Percentiles rank a stretch among this genome's conserved stretches.
phyloP scores from a whole-genome alignment of 768 basidiomycete species.

The Coprinopsis strossmayeri region DNA sequence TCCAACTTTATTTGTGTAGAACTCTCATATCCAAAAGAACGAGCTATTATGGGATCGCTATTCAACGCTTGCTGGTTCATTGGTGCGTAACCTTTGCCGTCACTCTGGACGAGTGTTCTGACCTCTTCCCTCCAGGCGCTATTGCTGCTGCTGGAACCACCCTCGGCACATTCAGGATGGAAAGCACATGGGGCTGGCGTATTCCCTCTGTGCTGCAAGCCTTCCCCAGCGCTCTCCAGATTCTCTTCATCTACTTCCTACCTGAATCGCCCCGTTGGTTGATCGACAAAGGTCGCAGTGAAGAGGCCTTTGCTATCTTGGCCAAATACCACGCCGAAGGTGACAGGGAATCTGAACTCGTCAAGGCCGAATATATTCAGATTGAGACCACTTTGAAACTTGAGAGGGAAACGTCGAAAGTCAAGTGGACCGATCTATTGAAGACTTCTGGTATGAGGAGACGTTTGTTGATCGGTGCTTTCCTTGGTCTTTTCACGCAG shows the following conservation, averaged over 20 bases:
- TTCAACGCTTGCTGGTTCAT: slow-evolving; percentile 63
- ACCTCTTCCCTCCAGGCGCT: slow-evolving; percentile 29
- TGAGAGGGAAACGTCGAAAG: slow-evolving; percentile 39
- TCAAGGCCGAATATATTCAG: slow-evolving; percentile 50
- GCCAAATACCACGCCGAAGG: slow-evolving; percentile 59
- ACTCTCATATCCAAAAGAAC: slow-evolving; percentile 64
- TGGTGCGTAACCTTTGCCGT: slow-evolving; percentile 23
- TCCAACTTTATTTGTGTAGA: slow-evolving; percentile 25
- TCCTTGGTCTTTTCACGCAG: slow-evolving; percentile 52
- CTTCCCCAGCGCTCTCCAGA: slow-evolving; percentile 45
- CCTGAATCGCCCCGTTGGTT: slow-evolving; percentile 67
- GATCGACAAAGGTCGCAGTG: slow-evolving; percentile 45
- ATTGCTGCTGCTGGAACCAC: slow-evolving; percentile 57
- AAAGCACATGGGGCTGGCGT: slow-evolving; percentile 60
- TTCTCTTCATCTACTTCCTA: slow-evolving; percentile 49
- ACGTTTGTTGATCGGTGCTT: slow-evolving; percentile 40
- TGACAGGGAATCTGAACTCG: slow-evolving; percentile 44
- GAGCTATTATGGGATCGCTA: slow-evolving; percentile 55
- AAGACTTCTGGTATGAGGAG: slow-evolving; percentile 45
- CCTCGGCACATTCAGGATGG: slow-evolving; percentile 57
- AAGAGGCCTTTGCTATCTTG: slow-evolving; percentile 42
- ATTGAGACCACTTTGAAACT: slow-evolving; percentile 50
- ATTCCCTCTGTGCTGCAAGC: slow-evolving; percentile 59
- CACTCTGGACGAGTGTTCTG: neutral
- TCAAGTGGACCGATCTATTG: slow-evolving; percentile 41